Conservation (phyloP, 805 yeast species). For the Teunomyces barrocoloradensis region DNA sequence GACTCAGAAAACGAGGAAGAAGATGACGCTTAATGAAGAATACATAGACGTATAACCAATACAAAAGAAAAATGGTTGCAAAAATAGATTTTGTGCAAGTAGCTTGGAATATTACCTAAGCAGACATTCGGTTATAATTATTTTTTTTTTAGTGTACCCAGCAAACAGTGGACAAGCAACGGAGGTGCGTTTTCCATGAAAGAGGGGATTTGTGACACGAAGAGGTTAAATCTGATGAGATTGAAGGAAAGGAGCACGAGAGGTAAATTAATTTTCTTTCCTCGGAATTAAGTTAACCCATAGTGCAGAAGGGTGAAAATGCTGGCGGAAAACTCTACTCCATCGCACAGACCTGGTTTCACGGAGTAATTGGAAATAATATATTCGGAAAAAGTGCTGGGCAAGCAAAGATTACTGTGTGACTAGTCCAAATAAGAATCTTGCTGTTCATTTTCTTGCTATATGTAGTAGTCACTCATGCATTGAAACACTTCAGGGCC, state of each 20-base stretch:
- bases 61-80: background rate
- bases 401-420: background rate
- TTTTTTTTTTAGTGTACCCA: too few species aligned
- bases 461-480: background rate
- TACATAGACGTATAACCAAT: background rate
- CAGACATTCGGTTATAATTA: too few species aligned
- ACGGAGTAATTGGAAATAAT: constrained; percentile 3
- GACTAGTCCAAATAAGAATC: background rate
- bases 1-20: constrained; percentile 30
- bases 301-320: background rate
- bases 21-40: constrained; percentile 19
- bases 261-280: background rate
- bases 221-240: background rate
- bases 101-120: too few species aligned
- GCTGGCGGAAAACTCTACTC: background rate
- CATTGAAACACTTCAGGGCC: background rate
- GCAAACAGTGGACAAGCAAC: background rate
- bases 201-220: background rate
- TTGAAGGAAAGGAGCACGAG: background rate
- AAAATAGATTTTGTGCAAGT: background rate
- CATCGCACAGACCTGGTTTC: background rate
- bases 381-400: background rate
- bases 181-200: background rate
- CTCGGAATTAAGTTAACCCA: background rate
- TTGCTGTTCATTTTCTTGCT: background rate